A percentile compares a stretch with the other conserved stretches of the same genome.
Conservation (phyloP, 73 alveolate species). For the Durusdinium trenchii region DNA sequence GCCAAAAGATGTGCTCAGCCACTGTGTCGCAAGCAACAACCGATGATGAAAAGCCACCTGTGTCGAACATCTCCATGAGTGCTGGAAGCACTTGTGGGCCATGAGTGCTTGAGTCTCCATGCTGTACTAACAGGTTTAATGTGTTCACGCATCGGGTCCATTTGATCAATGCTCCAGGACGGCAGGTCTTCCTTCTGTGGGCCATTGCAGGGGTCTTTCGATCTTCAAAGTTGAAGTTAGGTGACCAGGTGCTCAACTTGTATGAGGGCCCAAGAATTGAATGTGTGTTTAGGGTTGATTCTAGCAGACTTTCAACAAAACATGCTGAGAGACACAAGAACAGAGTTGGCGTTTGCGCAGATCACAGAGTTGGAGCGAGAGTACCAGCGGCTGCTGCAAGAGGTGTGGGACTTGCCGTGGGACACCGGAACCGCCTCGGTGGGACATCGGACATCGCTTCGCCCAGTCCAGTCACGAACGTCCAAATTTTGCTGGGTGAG, state of each 20-base stretch:
- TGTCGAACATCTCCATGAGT: too few relatives aligned
- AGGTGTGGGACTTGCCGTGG: constrained; percentile 16
- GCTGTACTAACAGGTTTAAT: too few relatives aligned
- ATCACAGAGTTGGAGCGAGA: constrained; percentile 36
- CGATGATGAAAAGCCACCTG: too few relatives aligned
- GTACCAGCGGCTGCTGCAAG: constrained; percentile 38
- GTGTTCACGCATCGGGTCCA: too few relatives aligned
- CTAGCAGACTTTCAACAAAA: background rate
- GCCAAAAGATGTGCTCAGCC: too few relatives aligned
- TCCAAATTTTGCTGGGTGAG: too few relatives aligned
- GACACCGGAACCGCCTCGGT: too few relatives aligned
- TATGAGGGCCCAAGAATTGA: background rate
- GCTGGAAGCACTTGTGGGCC: too few relatives aligned
- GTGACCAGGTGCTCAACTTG: background rate
- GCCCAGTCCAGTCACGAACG: too few relatives aligned
- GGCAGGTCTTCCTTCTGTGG: background rate
- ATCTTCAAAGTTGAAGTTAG: background rate
- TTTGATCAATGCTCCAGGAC: background rate
- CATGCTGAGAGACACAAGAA: background rate
- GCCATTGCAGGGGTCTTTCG: background rate
- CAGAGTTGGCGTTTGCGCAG: background rate
- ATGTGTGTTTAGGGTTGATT: background rate
- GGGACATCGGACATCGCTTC: too few relatives aligned
- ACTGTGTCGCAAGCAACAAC: too few relatives aligned
- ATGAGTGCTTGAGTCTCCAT: too few relatives aligned